Evolutionary conservation across 2,329 filamentous ascomycete species (phyloP), one percentile per base, ranked within the genome.

Genomic region (Phaeosphaeriaceae sp.): DNA sequence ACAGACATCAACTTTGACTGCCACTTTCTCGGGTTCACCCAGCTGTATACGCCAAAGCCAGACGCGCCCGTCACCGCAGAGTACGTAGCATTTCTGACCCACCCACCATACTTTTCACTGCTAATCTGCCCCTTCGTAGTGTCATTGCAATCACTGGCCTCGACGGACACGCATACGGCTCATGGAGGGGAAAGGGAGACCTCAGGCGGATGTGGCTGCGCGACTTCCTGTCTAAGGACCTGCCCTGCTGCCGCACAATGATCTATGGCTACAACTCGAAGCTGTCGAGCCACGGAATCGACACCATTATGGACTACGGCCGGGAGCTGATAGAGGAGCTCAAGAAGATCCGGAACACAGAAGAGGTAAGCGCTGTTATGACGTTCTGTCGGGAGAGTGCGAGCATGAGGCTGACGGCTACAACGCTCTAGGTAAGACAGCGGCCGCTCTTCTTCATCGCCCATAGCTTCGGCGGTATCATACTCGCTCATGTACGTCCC

Each of bases 261-360:
- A 71, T 64, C 20, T 73, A 73, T 42, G 69, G 72, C 2, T 73
- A 73, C 48, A 67, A 74, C 50, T 68, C 71, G 15, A 71, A 68
- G 43, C 46, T 73, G 6, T 59, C 48, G 9, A 63, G 50, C 33
- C 51, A 7, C 23, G 11, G 11, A 9, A 26, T 9, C 6, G 11
- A 26, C 11, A 26, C 6, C 6, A 26, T 26, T 26, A 26, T 26
- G 23, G 23, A 26, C 23, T 26, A 26, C 23, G 23, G 23, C 6
- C 23, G 23, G 23, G 42, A 16, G 15, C 32, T 56, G 21, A 37
- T 52, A 13, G 49, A 50, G 28, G 49, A 56, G 23, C 35, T 56
- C 2, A 52, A 51, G 43, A 51, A 51, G 32, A 26, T 55, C 16
- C 6, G 52, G 17, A 42, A 46, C 2, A 55, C 43, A 42, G 44